These are phyloP conservation scores for Phytophthora cajani DNA, from an alignment of 352 stramenopile species.

Conservation along the genomic window DNA sequence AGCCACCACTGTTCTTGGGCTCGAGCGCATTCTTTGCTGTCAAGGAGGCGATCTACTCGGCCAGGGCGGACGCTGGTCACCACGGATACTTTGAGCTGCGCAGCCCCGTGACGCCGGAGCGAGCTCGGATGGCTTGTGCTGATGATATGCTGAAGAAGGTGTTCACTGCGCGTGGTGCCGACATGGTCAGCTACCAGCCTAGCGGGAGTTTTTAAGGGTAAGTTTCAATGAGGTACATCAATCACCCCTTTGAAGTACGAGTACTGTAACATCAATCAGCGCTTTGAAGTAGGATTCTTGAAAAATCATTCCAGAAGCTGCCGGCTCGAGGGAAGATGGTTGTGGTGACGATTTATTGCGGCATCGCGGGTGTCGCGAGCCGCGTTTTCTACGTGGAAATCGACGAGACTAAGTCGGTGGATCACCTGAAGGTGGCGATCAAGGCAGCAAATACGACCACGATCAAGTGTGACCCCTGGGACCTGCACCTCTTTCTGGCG, in stretches of 20 bases:
- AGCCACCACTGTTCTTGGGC: slow-evolving; percentile 96
- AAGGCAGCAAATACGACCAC: background rate
- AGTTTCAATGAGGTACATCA: too few relatives aligned
- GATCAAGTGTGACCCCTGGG: too few relatives aligned
- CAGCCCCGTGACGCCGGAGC: slow-evolving; percentile 83
- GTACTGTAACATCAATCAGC: too few relatives aligned
- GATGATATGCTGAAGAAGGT: slow-evolving; percentile 76
- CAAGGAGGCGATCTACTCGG: slow-evolving; percentile 94
- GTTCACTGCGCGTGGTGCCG: slow-evolving; percentile 62
- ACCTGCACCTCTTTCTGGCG: background rate
- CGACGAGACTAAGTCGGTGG: background rate
- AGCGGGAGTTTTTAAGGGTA: slow-evolving; percentile 61
- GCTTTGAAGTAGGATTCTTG: too few relatives aligned
- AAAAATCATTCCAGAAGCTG: too few relatives aligned
- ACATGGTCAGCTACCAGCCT: slow-evolving; percentile 69
- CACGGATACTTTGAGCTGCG: slow-evolving; percentile 76
- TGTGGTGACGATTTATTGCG: too few relatives aligned
- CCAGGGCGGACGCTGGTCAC: slow-evolving; percentile 67
- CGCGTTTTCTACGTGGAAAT: background rate
- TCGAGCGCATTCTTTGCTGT: slow-evolving; percentile 95
- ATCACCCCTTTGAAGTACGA: too few relatives aligned
- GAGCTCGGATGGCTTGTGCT: slow-evolving; percentile 84
- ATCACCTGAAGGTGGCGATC: background rate
- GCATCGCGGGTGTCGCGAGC: too few relatives aligned
- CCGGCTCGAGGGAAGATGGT: too few relatives aligned